A percentile compares a stretch with the other conserved stretches of the same genome.
Evolutionary conservation across 2,329 filamentous ascomycete species (phyloP).

Genomic region (Ambrosiella beaveri): DNA sequence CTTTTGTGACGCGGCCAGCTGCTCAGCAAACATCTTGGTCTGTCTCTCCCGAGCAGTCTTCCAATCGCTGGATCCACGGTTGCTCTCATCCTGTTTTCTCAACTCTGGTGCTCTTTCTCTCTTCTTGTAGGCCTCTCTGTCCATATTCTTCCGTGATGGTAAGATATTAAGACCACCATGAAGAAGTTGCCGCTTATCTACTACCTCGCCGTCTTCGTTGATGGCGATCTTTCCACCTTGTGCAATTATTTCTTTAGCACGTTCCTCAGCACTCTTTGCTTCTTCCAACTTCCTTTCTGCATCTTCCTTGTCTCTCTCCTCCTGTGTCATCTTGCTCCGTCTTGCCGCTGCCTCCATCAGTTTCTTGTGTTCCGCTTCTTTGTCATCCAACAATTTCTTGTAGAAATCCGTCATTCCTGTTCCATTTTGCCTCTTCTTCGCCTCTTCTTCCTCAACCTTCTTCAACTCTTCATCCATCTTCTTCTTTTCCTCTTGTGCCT

Average conservation of each 20-base stretch:
- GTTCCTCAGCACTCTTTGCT: conserved; percentile 41
- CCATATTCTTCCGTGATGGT: conserved; percentile 17
- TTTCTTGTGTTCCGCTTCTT: conserved; percentile 52
- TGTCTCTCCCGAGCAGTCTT: conserved; percentile 59
- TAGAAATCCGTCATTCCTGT: conserved; percentile 68
- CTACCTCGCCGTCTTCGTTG: conserved; percentile 69
- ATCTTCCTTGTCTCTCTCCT: conserved; percentile 18
- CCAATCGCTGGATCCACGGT: conserved; percentile 19
- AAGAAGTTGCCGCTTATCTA: conserved; percentile 69
- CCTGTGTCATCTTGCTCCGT: conserved; percentile 26
- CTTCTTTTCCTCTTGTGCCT: conserved; percentile 60
- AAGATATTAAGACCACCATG: conserved; percentile 58
- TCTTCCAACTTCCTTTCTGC: conserved; percentile 17
- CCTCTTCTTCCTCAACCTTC: conserved; percentile 44
- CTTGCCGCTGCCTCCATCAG: conserved; percentile 50
- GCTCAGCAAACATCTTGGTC: conserved; percentile 60
- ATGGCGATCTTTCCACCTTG: conserved; percentile 45
- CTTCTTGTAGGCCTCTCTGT: conserved; percentile 1
- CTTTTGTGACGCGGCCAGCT: conserved; percentile 58
- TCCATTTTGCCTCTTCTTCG: conserved; percentile 38
- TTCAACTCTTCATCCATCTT: conserved; percentile 56
- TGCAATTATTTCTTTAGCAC: conserved; percentile 50
- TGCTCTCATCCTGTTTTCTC: conserved; percentile 11
- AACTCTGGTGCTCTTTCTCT: conserved; percentile 8
- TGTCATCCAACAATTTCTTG: conserved; percentile 52